Percentiles rank a stretch among this genome's conserved stretches.
These are phyloP conservation scores for Aspergillus sp. DNA, from an alignment of 2,329 filamentous ascomycete genomes.

Conservation along the genomic window DNA sequence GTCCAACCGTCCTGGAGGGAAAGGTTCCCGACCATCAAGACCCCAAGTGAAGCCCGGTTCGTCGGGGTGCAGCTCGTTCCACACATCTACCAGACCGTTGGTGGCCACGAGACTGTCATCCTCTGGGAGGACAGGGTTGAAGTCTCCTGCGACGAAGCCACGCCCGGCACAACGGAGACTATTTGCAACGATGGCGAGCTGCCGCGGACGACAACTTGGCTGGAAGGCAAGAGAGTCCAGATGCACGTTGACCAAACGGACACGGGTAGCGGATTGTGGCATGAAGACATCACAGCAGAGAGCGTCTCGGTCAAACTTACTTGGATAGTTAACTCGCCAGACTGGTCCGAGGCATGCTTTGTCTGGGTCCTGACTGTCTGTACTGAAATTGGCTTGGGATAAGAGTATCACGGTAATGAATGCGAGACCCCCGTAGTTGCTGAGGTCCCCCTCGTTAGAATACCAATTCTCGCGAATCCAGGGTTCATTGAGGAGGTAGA, in stretches of 20 bases:
- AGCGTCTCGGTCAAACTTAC: slow-evolving; percentile 25
- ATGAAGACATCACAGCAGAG: slow-evolving; percentile 18
- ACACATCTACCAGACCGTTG: slow-evolving; percentile 41
- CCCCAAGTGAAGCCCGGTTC: slow-evolving; percentile 45
- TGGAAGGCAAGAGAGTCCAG: slow-evolving; percentile 38
- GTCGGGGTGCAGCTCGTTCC: slow-evolving; percentile 30
- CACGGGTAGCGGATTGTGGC: slow-evolving; percentile 7
- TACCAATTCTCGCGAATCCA: slow-evolving; percentile 34
- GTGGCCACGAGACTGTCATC: slow-evolving; percentile 34
- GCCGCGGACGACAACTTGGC: slow-evolving; percentile 33
- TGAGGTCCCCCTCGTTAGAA: neutral
- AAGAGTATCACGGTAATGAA: neutral
- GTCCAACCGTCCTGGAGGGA: slow-evolving; percentile 41
- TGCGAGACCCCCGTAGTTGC: neutral
- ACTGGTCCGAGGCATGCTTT: slow-evolving; percentile 29
- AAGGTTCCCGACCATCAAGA: slow-evolving; percentile 34
- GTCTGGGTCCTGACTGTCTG: slow-evolving; percentile 21
- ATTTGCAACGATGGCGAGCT: slow-evolving; percentile 30
- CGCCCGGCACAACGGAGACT: slow-evolving; percentile 28
- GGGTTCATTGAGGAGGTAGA: slow-evolving; percentile 25
- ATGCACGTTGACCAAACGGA: slow-evolving; percentile 45
- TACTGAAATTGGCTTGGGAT: neutral
- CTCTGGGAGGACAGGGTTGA: slow-evolving; percentile 42
- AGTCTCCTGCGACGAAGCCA: slow-evolving; percentile 45
- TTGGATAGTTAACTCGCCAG: slow-evolving; percentile 36